Evolutionary conservation across 805 yeast genomes (phyloP), one percentile per base, ranked within the genome.

Genomic region (Ogataea henricii): DNA sequence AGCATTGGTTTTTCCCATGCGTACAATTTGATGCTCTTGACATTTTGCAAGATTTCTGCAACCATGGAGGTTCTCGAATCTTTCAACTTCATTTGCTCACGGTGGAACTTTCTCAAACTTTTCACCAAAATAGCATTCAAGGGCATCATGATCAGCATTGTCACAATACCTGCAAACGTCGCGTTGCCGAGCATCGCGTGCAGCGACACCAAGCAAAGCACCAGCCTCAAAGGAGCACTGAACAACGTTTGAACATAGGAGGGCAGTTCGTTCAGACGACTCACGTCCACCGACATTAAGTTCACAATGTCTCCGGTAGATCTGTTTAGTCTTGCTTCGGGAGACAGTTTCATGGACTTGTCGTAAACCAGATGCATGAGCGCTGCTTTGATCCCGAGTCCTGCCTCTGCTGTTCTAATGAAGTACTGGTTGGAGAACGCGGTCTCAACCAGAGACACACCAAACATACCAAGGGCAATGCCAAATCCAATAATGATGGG

Each of bases 231-330:
- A 4, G 89, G 89, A 1, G 83, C 80, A 37, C 85, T 75, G 20
- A 84, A 66, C 47, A 83, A 57, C 4, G 76, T 71, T 54, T 79
- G 83, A 21, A 83, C 66, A 51, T 77, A 74, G 40, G 72, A 71
- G n/a, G 79, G 65, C 45, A 86, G 66, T 32, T 79, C 82, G 59
- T 83, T 87, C 23, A 89, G 69, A 52, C 86, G 73, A 40, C 70
- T 69, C 10, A 87, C 82, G 69, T 89, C 97, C 26, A 87, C 91
- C 16, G 94, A 79, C 70, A 87, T 77, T 59, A 85, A 73, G 58
- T 87, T 89, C 54, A 89, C 77, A 44, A 89, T 86, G 54, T 88
- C 95, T 55, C 96, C 96, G 2, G 91, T 78, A 1, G 89, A 68
- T 54, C 77, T 70, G 14, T 76, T 72, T 26, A 74, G 73, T 51